Evolutionary conservation across 2,329 filamentous ascomycete genomes (phyloP), one percentile per base, ranked within the genome.

Genomic region (Colletotrichum sp.): DNA sequence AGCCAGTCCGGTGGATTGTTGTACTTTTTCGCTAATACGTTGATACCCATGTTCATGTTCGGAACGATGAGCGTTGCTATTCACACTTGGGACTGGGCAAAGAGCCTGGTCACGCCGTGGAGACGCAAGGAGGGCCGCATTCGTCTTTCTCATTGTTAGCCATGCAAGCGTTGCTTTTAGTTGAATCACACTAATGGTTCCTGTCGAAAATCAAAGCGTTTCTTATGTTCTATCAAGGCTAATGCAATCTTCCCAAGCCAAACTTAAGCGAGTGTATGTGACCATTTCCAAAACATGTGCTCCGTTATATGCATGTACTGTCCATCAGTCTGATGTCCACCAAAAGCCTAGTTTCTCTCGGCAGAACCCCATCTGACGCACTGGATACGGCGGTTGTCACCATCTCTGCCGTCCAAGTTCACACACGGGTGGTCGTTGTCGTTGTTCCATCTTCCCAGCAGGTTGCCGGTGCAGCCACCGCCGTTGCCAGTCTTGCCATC

Each of bases 11-110:
- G 85, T 0, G 86, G 86, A 0, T 32, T 78, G 8, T 76, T 86
- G 19, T 86, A 84, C 85, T 74, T 84, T 83, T 83, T 81, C 8
- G 84, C 83, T 5, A 86, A 86, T 34, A 82, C 84, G 0, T 44
- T 87, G 27, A 78, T 86, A 1, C 85, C 85, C 0, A 78, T 87
- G 13, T 44, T 83, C 15, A 34, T 86, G 8, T 87, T 87, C 66
- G 85, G 84, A 3, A 76, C 78, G 2, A 75, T 86, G 36, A 86
- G 85, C 71, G 83, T 87, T 52, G 44, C 49, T 27, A 74, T 74
- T 2, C 57, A 74, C 59, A 32, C 59, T 15, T 76, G 74, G 74
- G 70, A 76, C 13, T 74, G 74, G 74, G 13, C 34, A n/a, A 76
- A 69, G 59, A 39, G 65, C 5, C 7, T 69, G 13, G 30, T 61